phyloP scores from a whole-genome alignment of 2,329 filamentous ascomycete species.

The Ceratocystis variospora region DNA sequence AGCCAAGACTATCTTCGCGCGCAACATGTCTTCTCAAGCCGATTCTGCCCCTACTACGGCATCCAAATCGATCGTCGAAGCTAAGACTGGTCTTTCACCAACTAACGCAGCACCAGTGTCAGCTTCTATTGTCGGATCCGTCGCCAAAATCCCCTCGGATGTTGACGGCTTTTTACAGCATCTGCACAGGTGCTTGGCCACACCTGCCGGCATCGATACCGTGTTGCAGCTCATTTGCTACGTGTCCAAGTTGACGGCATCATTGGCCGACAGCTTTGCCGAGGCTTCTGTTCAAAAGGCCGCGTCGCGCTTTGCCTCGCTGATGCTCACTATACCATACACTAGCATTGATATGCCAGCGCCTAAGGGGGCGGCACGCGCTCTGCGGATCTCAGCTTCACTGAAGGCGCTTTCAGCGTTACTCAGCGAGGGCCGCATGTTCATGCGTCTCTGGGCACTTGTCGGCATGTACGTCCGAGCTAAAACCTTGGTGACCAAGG shows the following conservation, averaged over 20 bases:
- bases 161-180: conserved; percentile 41
- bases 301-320: conserved; percentile 38
- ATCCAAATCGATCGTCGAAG: conserved; percentile 9
- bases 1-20: not conserved
- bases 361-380: conserved; percentile 21
- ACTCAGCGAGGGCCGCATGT: conserved; percentile 57
- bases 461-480: conserved; percentile 60
- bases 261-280: conserved; percentile 38
- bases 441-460: conserved; percentile 63
- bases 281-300: conserved; percentile 43
- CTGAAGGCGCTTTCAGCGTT: conserved; percentile 50
- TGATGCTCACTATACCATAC: conserved; percentile 38
- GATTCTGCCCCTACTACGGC: not conserved
- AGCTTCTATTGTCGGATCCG: conserved; percentile 21
- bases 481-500: conserved; percentile 33
- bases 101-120: conserved; percentile 20
- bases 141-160: conserved; percentile 27
- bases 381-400: conserved; percentile 24
- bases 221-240: conserved; percentile 58
- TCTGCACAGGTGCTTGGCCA: conserved; percentile 50
- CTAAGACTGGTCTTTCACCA: not conserved
- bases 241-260: conserved; percentile 42
- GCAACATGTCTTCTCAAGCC: conserved; percentile 2
- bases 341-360: conserved; percentile 31
- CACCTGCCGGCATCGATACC: conserved; percentile 55